Conservation (phyloP, 768 basidiomycete genomes). For the Tricholoma saponaceum region DNA sequence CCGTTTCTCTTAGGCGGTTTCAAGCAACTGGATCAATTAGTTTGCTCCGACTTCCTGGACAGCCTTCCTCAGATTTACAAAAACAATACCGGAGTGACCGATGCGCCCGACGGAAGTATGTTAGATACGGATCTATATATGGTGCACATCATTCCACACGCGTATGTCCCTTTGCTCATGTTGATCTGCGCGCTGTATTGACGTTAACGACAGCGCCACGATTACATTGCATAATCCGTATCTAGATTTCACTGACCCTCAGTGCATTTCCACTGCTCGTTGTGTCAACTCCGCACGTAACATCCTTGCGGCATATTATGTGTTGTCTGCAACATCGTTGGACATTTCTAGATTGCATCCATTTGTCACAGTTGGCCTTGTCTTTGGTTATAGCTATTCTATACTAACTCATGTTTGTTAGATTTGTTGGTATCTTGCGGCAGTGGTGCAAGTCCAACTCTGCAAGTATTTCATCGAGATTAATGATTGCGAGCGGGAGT, state of each 20-base stretch:
- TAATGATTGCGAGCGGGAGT: conserved; percentile 69
- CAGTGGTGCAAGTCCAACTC: conserved; percentile 80
- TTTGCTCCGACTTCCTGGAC: conserved; percentile 62
- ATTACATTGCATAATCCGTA: conserved; percentile 87
- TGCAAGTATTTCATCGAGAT: conserved; percentile 85
- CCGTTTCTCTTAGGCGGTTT: conserved; percentile 69
- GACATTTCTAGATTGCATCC: conserved; percentile 80
- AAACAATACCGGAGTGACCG: conserved; percentile 58
- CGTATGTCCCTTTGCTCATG: conserved; percentile 45
- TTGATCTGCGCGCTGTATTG: conserved; percentile 9
- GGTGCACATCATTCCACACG: conserved; percentile 83
- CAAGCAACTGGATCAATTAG: conserved; percentile 63
- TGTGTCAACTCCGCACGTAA: conserved; percentile 73
- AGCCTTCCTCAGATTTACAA: conserved; percentile 67
- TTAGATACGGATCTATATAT: conserved; percentile 84
- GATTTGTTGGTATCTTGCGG: conserved; percentile 92
- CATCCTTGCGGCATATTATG: conserved; percentile 73
- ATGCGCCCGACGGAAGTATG: conserved; percentile 50
- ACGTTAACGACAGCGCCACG: conserved; percentile 52
- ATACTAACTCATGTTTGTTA: conserved; percentile 22
- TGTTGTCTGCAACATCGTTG: conserved; percentile 75
- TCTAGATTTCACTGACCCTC: conserved; percentile 67
- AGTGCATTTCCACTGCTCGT: conserved; percentile 62
- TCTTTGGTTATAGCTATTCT: not conserved
- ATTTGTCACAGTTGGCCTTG: conserved; percentile 63